Base-by-base conservation (phyloP, 805 yeast genomes). In the Starmerella bombi region DNA sequence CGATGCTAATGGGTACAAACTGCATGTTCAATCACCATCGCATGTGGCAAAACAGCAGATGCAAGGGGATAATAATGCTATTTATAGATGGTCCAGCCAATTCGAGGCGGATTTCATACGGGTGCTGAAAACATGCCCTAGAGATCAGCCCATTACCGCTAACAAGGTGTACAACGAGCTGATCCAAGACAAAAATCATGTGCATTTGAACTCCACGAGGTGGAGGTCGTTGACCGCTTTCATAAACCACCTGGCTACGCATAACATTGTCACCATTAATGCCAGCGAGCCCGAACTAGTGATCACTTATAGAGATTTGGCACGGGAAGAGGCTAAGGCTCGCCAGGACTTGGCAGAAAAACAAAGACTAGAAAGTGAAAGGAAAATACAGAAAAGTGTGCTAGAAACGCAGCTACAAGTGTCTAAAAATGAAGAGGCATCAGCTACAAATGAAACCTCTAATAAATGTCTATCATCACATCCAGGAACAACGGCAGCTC, bases 1-100 rank as follows among this genome's bases (percentile, higher is more conserved):
- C 41, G 99, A 93, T 58, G 93, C 81, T 47, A 88, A 91, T 61
- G 99, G 98, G 20, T 91, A 81, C 65, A 79, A 80, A 53, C 80
- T 88, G 53, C 99, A 91, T 58, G 69, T 78, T n/a, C 67, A 69
- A 47, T 76, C 93, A n/a, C 83, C 81, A 34, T 66, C 80, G 1
- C 99, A 91, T 56, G 59, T 71, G 35, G 70, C 72, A 16, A 72
- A 71, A 38, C 31, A 12, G 17, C 15, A 28, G 14, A 12, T 7
- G n/a, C 17, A 14, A 8, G 70, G 80, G 33, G 59, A 67, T 16
- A 64, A 67, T 4, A 58, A 74, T 5, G 61, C 64, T 5, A 64
- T 83, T 1, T 74, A 70, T 12, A 69, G 71, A 27, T 86, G 64
- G 55, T 75, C 91, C 2, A 52, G 55, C 1, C 64, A 66, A 48